A percentile compares a stretch with the other conserved stretches of the same genome.
Conservation (phyloP, 768 basidiomycete species). For the Cyathus striatus region DNA sequence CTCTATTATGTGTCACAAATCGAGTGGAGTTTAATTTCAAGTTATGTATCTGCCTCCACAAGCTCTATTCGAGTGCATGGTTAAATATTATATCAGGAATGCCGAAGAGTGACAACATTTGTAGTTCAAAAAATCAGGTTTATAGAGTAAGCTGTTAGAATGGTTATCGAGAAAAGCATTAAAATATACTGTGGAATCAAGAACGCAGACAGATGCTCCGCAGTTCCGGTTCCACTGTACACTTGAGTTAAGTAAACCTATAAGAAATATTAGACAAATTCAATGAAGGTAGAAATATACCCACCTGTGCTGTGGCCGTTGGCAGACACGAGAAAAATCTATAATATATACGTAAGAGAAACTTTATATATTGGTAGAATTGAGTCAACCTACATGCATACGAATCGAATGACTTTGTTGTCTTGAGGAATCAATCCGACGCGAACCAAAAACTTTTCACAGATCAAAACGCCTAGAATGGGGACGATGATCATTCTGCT, state of each 20-base stretch:
- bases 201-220: constrained; percentile 57
- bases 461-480: constrained; percentile 55
- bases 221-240: constrained; percentile 59
- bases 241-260: constrained; percentile 64
- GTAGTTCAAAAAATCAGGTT: constrained; percentile 33
- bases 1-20: too few relatives aligned
- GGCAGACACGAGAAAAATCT: constrained; percentile 61
- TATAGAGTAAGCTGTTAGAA: constrained; percentile 40
- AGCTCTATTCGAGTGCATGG: too few relatives aligned
- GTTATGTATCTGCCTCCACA: too few relatives aligned
- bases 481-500: constrained; percentile 55
- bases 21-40: too few relatives aligned
- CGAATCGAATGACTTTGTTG: constrained; percentile 58
- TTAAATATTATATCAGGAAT: too few relatives aligned
- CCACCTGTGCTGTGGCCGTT: constrained; percentile 54
- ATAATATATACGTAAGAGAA: constrained; percentile 1
- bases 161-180: constrained; percentile 48
- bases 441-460: constrained; percentile 37
- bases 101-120: too few relatives aligned
- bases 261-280: too few relatives aligned
- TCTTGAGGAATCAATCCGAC: constrained; percentile 40
- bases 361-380: constrained; percentile 1
- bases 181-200: constrained; percentile 58
- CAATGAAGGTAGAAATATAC: constrained; percentile 1
- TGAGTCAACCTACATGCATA: constrained; percentile 53